Conservation (phyloP, 148 eudicot species). For the Rhododendron ferrugineum region DNA sequence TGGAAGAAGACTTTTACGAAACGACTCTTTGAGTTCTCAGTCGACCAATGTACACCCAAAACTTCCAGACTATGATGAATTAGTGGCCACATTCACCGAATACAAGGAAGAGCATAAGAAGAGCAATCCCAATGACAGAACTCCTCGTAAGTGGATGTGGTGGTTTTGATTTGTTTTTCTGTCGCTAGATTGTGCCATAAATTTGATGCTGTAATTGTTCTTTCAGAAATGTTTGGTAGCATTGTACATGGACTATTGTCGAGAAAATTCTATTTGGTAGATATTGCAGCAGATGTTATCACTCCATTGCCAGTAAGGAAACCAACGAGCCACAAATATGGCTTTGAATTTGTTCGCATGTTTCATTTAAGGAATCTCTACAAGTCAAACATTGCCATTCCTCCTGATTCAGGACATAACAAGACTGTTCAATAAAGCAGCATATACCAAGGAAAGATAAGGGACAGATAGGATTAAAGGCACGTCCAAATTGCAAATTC, state of each 20-base stretch:
- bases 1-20: neutral
- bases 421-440: neutral
- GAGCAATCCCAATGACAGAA: neutral
- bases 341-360: neutral
- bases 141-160: neutral
- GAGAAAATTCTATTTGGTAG: neutral
- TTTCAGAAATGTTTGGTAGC: neutral
- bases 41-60: conserved; percentile 28
- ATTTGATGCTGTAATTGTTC: neutral
- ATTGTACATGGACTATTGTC: neutral
- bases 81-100: conserved; percentile 20
- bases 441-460: neutral
- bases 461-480: neutral
- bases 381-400: neutral
- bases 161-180: neutral
- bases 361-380: neutral
- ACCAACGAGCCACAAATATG: neutral
- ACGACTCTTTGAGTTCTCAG: neutral
- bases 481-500: neutral
- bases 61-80: conserved; percentile 33
- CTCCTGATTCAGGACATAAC: neutral
- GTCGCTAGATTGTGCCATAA: neutral
- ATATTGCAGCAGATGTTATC: neutral
- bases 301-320: neutral
- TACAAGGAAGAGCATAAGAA: conserved; percentile 14